phyloP scores from a whole-genome alignment of 768 basidiomycete genomes.

The Termitomyces sp. region DNA sequence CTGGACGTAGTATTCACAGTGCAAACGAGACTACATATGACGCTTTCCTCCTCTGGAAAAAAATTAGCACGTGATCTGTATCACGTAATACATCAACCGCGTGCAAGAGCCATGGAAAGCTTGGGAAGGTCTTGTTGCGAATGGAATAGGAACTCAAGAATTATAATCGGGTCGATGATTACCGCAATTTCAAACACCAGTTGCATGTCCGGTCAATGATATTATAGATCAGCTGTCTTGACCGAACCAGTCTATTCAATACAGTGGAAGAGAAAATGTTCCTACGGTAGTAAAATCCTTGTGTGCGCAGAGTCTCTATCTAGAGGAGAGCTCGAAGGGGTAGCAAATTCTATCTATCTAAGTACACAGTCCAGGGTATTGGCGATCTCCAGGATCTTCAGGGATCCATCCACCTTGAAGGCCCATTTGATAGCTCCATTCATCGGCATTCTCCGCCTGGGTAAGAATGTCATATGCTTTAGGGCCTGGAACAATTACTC shows the following conservation, averaged over 20 bases:
- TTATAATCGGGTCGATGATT: no score
- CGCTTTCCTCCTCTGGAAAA: neutral
- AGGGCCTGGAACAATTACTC: neutral
- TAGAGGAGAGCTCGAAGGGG: neutral
- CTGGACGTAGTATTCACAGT: neutral
- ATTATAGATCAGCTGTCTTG: no score
- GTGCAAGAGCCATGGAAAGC: no score
- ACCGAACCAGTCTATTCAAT: neutral
- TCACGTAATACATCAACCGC: neutral
- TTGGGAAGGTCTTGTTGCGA: no score
- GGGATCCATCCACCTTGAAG: constrained; percentile 78
- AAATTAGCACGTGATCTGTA: neutral
- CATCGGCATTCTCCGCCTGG: constrained; percentile 62
- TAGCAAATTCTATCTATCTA: constrained; percentile 8
- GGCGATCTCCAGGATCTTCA: constrained; percentile 56
- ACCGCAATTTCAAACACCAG: no score
- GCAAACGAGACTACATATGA: neutral
- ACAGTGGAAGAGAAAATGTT: neutral
- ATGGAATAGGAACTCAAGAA: no score
- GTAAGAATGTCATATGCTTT: neutral
- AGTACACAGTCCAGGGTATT: constrained; percentile 60
- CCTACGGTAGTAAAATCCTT: neutral
- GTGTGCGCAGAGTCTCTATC: neutral
- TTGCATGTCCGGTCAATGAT: no score
- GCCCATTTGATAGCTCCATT: constrained; percentile 75